Percentiles rank a stretch among this genome's conserved stretches.
Evolutionary conservation across 169 alveolate species (phyloP).

Genomic region (Cryptosporidium ubiquitum): DNA sequence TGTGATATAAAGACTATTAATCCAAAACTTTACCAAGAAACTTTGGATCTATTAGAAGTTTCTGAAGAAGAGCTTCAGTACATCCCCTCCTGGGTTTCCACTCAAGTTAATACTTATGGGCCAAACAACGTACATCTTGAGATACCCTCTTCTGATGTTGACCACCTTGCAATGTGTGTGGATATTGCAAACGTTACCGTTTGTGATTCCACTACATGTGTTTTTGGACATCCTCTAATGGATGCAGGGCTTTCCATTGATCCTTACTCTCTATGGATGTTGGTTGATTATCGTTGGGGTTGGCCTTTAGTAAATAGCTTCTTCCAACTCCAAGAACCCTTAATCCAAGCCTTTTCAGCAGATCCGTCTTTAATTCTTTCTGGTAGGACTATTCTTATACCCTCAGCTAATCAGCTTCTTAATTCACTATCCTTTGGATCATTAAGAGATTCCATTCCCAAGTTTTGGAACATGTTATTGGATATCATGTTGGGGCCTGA

Average conservation of each 20-base stretch:
- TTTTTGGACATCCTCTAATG: conserved; percentile 63
- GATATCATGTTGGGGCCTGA: conserved; percentile 70
- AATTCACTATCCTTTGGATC: not conserved
- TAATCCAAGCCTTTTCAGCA: conserved; percentile 25
- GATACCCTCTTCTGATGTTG: conserved; percentile 12
- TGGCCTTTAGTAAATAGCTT: conserved; percentile 47
- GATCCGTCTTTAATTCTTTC: conserved; percentile 36
- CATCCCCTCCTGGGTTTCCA: conserved; percentile 42
- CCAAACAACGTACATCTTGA: conserved; percentile 21
- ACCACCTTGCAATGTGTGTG: conserved; percentile 37
- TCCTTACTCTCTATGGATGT: conserved; percentile 47
- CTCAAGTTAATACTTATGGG: conserved; percentile 12
- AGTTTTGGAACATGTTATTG: conserved; percentile 21
- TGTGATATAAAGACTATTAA: conserved; percentile 83
- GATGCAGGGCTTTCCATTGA: conserved; percentile 37
- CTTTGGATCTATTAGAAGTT: conserved; percentile 80
- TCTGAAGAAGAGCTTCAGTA: conserved; percentile 80
- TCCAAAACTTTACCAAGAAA: conserved; percentile 80
- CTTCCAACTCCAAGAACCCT: conserved; percentile 48
- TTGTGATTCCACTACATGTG: conserved; percentile 52
- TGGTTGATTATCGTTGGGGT: conserved; percentile 64
- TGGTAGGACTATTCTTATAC: conserved; percentile 32
- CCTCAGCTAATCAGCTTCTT: conserved; percentile 12
- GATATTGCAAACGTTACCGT: conserved; percentile 63
- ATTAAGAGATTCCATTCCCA: not conserved